These are phyloP conservation scores for Solanum medicagineum DNA, from an alignment of 257 asterid species.

Conservation along the genomic window DNA sequence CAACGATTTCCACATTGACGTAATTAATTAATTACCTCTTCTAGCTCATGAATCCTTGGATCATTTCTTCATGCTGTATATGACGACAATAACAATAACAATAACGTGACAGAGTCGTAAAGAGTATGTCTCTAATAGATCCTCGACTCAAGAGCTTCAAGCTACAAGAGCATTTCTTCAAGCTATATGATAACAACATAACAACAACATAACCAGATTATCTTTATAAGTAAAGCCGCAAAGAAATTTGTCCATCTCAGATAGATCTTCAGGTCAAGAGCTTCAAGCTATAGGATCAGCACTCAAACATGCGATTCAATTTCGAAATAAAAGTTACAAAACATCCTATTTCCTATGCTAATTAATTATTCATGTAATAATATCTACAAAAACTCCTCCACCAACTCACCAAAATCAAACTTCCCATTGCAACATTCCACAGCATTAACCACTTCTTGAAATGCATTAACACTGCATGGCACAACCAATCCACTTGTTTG, in stretches of 20 bases:
- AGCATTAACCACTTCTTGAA: slow-evolving; percentile 51
- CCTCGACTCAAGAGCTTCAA: not conserved
- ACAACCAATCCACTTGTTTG: slow-evolving; percentile 46
- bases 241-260: too few relatives aligned
- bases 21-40: not conserved
- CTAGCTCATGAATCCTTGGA: not conserved
- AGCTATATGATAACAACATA: too few relatives aligned
- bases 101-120: too few relatives aligned
- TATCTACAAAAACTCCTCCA: slow-evolving; percentile 35
- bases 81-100: not conserved
- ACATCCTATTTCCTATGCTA: not conserved
- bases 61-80: not conserved
- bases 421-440: slow-evolving; percentile 53
- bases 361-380: not conserved
- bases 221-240: too few relatives aligned
- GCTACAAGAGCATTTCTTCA: not conserved
- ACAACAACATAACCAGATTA: too few relatives aligned
- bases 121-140: not conserved
- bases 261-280: too few relatives aligned
- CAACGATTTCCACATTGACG: too few relatives aligned
- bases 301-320: not conserved
- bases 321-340: not conserved
- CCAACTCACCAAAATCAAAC: slow-evolving; percentile 63
- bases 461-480: slow-evolving; percentile 60
- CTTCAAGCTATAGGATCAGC: not conserved